Evolutionary conservation across 2,329 filamentous ascomycete species (phyloP), one percentile per base, ranked within the genome.

Genomic region (Pyricularia grisea): DNA sequence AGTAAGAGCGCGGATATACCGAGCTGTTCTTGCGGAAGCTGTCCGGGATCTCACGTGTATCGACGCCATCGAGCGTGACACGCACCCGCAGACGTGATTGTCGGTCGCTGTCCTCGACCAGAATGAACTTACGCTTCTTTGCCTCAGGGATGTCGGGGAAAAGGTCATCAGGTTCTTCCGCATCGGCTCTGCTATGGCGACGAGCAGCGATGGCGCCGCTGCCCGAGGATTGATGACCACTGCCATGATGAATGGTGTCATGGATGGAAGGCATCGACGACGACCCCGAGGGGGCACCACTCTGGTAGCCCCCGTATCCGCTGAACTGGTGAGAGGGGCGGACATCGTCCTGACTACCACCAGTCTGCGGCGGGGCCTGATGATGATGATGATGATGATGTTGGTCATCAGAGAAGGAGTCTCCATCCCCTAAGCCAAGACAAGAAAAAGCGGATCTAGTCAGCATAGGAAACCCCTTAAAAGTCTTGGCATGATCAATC

Each of bases 41-140:
- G 78, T 98, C 94, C 1, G 94, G 94, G 76, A 98, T 97, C 79
- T 98, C 94, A 75, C 94, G 91, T 82, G 95, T 96, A 77, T 97
- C 91, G 74, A 97, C 93, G 64, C 90, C 89, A 76, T 97, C 93
- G n/a, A 99, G 88, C 72, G 92, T 95, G 67, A 97, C 94, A 71
- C 94, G 91, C 65, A 98, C 94, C 20, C 94, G 90, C 1, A 97
- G 89, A 61, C 93, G 88, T 67, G 88, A 90, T 68, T 90, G 91
- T 50, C 92, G 90, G 71, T 93, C 91, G 68, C 88, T 89, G 78
- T 98, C 94, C 73, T 97, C 94, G 31, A 98, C 93, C 11, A 98
- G 87, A 73, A 98, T 97, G 79, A 98, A 98, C 79, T 97, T 98
- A 77, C 94, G 91, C 76, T 93, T 92, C 81, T 97, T 97, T 68